Conservation (phyloP, 2,329 filamentous ascomycete species). For the Xylariales sp. region DNA sequence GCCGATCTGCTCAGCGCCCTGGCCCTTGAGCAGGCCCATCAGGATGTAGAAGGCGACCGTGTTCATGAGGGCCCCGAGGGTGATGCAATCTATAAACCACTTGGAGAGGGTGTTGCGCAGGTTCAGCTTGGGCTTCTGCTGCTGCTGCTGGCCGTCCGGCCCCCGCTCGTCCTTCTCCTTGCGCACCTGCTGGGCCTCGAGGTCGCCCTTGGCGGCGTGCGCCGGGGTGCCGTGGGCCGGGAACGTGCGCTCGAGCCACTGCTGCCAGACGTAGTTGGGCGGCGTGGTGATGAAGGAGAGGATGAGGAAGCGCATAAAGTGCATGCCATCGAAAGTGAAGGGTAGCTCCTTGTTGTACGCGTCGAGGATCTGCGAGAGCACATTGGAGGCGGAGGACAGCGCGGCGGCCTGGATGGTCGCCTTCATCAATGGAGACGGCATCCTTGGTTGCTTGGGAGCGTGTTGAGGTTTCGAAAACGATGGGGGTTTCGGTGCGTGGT, state of each 20-base stretch:
- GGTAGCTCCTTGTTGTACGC: constrained; percentile 38
- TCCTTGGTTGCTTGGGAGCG: constrained; percentile 15
- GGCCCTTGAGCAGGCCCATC: constrained; percentile 42
- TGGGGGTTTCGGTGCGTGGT: neutral
- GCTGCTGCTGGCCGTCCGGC: constrained; percentile 10
- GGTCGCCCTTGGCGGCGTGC: constrained; percentile 11
- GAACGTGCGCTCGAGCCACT: constrained; percentile 47
- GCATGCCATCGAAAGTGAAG: constrained; percentile 40
- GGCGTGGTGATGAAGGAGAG: constrained; percentile 50
- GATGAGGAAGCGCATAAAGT: constrained; percentile 50
- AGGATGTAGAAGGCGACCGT: constrained; percentile 41
- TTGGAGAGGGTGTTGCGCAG: constrained; percentile 38
- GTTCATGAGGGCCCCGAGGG: constrained; percentile 40
- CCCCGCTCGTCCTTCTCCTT: constrained; percentile 15
- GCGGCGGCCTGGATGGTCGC: constrained; percentile 49
- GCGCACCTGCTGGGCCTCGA: constrained; percentile 19
- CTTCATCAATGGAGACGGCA: constrained; percentile 46
- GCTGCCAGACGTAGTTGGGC: constrained; percentile 56
- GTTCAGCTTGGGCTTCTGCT: constrained; percentile 29
- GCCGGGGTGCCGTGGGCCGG: constrained; percentile 34
- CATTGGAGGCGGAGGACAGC: constrained; percentile 49
- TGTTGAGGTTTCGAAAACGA: neutral
- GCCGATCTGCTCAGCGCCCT: constrained; percentile 28
- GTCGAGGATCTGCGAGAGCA: constrained; percentile 50
- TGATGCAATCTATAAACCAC: constrained; percentile 48